Base-by-base conservation (phyloP, 208 protist species). In the Naegleria fowleri region DNA sequence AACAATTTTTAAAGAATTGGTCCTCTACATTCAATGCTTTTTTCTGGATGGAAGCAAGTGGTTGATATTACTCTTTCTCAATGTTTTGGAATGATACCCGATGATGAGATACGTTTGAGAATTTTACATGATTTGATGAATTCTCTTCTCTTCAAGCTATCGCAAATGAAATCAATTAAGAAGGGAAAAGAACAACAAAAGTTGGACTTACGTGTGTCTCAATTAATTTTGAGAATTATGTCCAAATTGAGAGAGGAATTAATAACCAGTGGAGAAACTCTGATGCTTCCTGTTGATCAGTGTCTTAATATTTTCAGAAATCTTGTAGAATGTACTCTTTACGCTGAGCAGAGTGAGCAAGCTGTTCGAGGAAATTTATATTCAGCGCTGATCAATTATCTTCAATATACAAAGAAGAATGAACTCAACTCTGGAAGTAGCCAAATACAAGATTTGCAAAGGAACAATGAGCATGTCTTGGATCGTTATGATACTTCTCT, bases 141-240 rank as follows among this genome's bases (percentile, higher is more conserved):
- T 67, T 67, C 55, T 29, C 22, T 67, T 4, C 55, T 67, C 19
- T 67, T 67, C 13, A 67, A 67, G 22, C 55, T 67, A 3, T 67
- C 22, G 6, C 55, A 67, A 19, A 67, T 67, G 55, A 67, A 67
- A 13, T 29, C 19, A 67, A 48, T 22, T 67, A 67, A 67, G 19
- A 67, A 67, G 19, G 55, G 55, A 1, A 67, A 67, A 67, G 19
- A 67, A 19, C 55, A 67, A 67, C 55, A 67, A 67, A 67, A 67
- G 19, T 67, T 67, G 13, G 76, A 84, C 16, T 16, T 40, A 38
- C 33, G 3, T 11, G 38, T 84, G 11, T 41, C 33, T 84, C 76
- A 84, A 84, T 16, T 84, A 33, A 84, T 84, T 84, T 84, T 84
- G 76, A 84, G 76, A 39, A 16, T 84, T 6, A 40, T 84, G 33